phyloP scores from a whole-genome alignment of 495 filamentous ascomycete species.

The Beverwykella pulmonaria region DNA sequence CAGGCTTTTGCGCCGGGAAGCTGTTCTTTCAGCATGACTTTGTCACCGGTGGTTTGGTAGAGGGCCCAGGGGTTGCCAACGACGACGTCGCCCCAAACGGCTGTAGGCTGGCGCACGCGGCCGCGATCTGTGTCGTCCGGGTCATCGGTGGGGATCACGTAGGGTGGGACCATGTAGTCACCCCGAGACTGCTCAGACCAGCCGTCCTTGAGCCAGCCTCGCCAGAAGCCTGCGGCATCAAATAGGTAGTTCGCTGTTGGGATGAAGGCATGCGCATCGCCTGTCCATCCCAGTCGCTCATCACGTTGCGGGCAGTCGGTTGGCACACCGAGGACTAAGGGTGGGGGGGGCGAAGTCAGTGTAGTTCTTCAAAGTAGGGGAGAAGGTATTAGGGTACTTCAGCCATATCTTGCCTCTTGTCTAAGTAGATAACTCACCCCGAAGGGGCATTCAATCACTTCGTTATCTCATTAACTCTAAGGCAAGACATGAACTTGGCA shows the following conservation, averaged over 20 bases:
- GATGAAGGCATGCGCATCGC: slow-evolving; percentile 55
- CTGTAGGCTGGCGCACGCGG: slow-evolving; percentile 40
- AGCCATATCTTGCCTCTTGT: too few species aligned
- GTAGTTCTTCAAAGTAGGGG: too few species aligned
- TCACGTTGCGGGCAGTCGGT: slow-evolving; percentile 62
- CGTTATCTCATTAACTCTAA: too few species aligned
- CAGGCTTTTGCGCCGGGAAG: slow-evolving; percentile 43
- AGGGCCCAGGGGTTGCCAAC: slow-evolving; percentile 52
- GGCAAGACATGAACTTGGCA: too few species aligned
- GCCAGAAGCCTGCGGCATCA: slow-evolving; percentile 54
- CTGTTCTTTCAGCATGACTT: slow-evolving; percentile 41
- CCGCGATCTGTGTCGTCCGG: slow-evolving; percentile 27
- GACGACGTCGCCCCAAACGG: slow-evolving; percentile 54
- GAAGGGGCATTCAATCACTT: too few species aligned
- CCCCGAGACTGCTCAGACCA: slow-evolving; percentile 43
- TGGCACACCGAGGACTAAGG: slow-evolving; percentile 55
- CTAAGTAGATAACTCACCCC: too few species aligned
- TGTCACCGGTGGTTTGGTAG: slow-evolving; percentile 51
- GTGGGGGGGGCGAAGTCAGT: too few species aligned
- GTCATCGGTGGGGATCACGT: slow-evolving; percentile 4
- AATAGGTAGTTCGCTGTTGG: slow-evolving; percentile 56
- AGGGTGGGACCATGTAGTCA: slow-evolving; percentile 11
- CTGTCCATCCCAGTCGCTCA: slow-evolving; percentile 61
- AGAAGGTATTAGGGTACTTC: too few species aligned
- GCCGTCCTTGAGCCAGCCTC: slow-evolving; percentile 54